Evolutionary conservation across 176 grass and related monocot genomes (phyloP), one percentile per base, ranked within the genome.

Genomic region (Lolium rigidum): DNA sequence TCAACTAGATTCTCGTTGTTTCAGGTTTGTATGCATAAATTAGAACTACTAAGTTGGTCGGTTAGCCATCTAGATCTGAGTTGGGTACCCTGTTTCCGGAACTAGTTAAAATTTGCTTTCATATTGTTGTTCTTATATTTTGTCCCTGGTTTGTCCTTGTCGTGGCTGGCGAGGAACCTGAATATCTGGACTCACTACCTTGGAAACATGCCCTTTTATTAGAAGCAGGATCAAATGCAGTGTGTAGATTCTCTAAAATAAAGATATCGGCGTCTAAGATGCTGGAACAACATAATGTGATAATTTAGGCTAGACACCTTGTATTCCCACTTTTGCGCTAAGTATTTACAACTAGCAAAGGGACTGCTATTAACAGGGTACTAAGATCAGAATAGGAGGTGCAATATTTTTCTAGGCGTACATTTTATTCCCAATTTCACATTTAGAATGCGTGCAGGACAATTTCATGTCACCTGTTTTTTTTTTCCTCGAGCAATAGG

Each of bases 201-300:
- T 59, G 48, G 44, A 48, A 54, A 20, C n/a, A 21, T 81, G 26
- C 2, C 35, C 14, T 76, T 76, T 60, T 49, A 12, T 14, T 28
- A 58, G 37, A 64, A 67, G 37, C 37, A 81, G 46, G 21, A 41
- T 80, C 55, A 71, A 51, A 70, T 52, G 39, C 68, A 43, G 14
- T 11, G 18, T n/a, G 7, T 28, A 76, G 11, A 12, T 77, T 52
- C 4, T 37, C 2, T 28, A 79, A 84, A 78, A 70, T 50, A 49
- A 50, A 13, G 3, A 50, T 38, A 28, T 69, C 0, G 20, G 16
- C 31, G 3, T 44, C 14, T 77, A 0, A 66, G 35, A 26, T 76
- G 77, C 20, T 82, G 51, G 43, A 78, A 79, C 10, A 74, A 56
- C 0, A 80, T 6, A 21, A 9, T 73, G 15, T 20, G 18, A 41